Evolutionary conservation across 306 rosid genomes (phyloP).

Genomic region (Inga laurina): DNA sequence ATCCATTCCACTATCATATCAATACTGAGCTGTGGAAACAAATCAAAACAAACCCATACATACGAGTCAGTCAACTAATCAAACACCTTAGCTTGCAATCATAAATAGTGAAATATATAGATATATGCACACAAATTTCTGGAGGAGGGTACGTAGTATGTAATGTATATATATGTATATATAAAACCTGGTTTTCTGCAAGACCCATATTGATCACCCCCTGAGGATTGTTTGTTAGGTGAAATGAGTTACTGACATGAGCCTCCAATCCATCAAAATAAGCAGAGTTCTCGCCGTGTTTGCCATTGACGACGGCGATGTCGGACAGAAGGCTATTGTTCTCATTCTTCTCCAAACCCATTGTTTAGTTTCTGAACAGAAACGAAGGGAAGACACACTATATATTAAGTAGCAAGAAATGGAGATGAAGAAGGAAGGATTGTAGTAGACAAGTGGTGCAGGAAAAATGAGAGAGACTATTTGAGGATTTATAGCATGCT

Average conservation of each 20-base stretch:
- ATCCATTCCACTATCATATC: too few relatives aligned
- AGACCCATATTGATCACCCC: conserved; percentile 77
- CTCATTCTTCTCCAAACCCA: neutral
- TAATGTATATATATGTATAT: neutral
- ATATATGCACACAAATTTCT: too few relatives aligned
- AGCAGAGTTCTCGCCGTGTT: conserved; percentile 54
- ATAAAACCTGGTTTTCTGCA: conserved; percentile 59
- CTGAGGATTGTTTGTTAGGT: conserved; percentile 35
- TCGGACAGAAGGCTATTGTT: conserved; percentile 36
- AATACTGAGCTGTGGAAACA: neutral
- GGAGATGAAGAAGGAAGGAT: too few relatives aligned
- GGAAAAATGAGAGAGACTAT: too few relatives aligned
- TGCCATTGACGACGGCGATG: conserved; percentile 44
- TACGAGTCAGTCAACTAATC: neutral
- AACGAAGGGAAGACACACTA: neutral
- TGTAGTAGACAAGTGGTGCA: too few relatives aligned
- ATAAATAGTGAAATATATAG: too few relatives aligned
- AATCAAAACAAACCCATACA: neutral
- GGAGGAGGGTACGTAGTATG: too few relatives aligned
- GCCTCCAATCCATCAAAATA: conserved; percentile 58
- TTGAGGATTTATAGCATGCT: too few relatives aligned
- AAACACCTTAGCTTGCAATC: neutral
- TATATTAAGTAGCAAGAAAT: neutral
- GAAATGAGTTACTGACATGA: conserved; percentile 54
- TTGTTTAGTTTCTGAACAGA: neutral